A percentile compares a stretch with the other conserved stretches of the same genome.
Conservation (phyloP, 257 asterid genomes). For the Gentiana straminea region DNA sequence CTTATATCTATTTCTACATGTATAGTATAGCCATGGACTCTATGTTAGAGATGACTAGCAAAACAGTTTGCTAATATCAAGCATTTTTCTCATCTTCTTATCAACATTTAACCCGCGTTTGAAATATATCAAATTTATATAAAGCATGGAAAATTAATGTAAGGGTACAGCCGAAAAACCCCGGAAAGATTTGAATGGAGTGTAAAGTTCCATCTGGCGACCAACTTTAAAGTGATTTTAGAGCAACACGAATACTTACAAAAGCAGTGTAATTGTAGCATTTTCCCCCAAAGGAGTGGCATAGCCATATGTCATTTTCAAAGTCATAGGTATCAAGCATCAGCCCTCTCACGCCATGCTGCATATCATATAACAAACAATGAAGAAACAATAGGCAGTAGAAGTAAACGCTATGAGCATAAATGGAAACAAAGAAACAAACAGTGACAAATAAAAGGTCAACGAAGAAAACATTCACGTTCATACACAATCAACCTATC, state of each 20-base stretch:
- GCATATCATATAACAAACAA: slow-evolving; percentile 16
- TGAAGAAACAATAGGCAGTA: background rate
- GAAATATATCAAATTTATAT: background rate
- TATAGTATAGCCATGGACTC: background rate
- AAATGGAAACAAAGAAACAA: no score
- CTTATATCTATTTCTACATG: background rate
- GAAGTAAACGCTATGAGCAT: no score
- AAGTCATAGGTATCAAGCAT: slow-evolving; percentile 96
- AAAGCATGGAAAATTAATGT: no score
- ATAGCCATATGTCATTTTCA: slow-evolving; percentile 76
- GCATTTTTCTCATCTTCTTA: background rate
- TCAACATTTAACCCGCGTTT: background rate
- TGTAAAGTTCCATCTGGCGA: background rate
- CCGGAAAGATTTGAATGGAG: background rate
- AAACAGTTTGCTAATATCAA: background rate
- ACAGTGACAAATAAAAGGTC: no score
- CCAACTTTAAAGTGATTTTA: background rate
- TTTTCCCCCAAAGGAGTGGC: slow-evolving; percentile 81
- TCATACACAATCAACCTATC: no score
- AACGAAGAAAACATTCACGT: no score
- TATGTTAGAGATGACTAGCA: background rate
- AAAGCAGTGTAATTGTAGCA: slow-evolving; percentile 89
- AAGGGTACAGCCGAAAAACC: background rate
- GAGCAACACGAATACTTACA: slow-evolving; percentile 38
- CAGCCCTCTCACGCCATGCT: slow-evolving; percentile 93